Conservation (phyloP, 2,329 filamentous ascomycete genomes). For the Didymella pinodella region DNA sequence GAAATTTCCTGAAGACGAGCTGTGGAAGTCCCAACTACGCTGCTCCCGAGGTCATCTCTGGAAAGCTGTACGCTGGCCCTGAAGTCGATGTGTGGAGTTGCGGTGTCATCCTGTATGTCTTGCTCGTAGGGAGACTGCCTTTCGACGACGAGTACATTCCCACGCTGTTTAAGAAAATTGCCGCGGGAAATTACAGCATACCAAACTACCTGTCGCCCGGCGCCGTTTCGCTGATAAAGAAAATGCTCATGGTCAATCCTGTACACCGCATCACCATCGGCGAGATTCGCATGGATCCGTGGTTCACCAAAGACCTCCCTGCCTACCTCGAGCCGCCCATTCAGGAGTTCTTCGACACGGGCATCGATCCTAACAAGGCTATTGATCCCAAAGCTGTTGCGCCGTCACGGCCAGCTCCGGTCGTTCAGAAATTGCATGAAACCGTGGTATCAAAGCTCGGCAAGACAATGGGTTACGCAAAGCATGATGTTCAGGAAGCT, state of each 20-base stretch:
- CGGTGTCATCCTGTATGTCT: conserved; percentile 79
- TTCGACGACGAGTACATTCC: conserved; percentile 99
- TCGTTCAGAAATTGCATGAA: conserved; percentile 89
- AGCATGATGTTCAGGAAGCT: conserved; percentile 93
- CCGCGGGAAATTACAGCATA: conserved; percentile 89
- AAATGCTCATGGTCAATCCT: conserved; percentile 94
- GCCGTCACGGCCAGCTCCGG: conserved; percentile 72
- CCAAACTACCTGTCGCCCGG: conserved; percentile 90
- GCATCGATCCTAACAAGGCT: conserved; percentile 90
- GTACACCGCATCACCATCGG: conserved; percentile 93
- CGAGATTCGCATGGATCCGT: conserved; percentile 90
- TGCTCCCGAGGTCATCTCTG: conserved; percentile 95
- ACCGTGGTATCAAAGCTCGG: conserved; percentile 95
- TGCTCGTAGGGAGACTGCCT: conserved; percentile 74
- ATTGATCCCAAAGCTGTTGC: conserved; percentile 85
- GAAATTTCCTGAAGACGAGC: conserved; percentile 98
- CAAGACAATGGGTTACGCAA: conserved; percentile 97
- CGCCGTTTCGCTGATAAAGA: conserved; percentile 82
- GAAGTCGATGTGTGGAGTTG: conserved; percentile 99
- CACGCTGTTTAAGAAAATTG: conserved; percentile 96
- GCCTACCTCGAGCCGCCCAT: conserved; percentile 85
- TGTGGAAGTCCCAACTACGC: conserved; percentile 99
- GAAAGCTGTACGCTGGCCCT: conserved; percentile 95
- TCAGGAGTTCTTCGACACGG: conserved; percentile 92
- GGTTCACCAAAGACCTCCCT: conserved; percentile 89